Base-by-base conservation (phyloP, 192 early-diverging fungal genomes). In the Backusella tarrabulga region DNA sequence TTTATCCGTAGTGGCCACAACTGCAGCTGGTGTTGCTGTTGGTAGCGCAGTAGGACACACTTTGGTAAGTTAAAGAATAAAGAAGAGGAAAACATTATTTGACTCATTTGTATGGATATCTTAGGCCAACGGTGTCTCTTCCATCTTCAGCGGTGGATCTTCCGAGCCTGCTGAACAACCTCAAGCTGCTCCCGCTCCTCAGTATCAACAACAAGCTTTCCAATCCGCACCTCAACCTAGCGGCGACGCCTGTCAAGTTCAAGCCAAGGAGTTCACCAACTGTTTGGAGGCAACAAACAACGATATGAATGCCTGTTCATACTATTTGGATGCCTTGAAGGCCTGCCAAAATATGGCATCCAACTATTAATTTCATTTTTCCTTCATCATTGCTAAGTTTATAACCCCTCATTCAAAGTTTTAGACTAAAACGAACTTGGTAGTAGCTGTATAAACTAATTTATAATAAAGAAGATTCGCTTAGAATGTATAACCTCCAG, bases 11-110 rank as follows among this genome's bases (percentile, higher is more conserved):
- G 87, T 97, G 94, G 96, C 95, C n/a, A 87, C 95, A 17, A 97
- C 96, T 26, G 96, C 95, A 71, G 96, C 93, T 56, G 95, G 95
- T 86, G 95, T 95, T 54, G 96, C 95, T 76, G 92, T 97, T n/a
- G 96, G 95, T 68, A 91, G 90, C 69, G 93, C 93, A 56, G 88
- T 94, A 41, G 93, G 91, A 66, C 88, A 90, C 78, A 86, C 90
- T 77, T 82, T 88, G 36, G 81, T 83, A 81, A 81, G 87, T 77
- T 32, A 36, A 23, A 40, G 29, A 7, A 54, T 6, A 19, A 35
- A n/a, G 4, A 29, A 8, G n/a, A 19, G 46, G 34, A 15, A 32
- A 50, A 19, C 40, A 23, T n/a, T 1, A 8, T 68, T 23, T 36
- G 34, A 40, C 42, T 44, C 14, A 44, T 44, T 14, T 17, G 4